Percentiles rank a stretch among this genome's conserved stretches.
Evolutionary conservation across 495 filamentous ascomycete genomes (phyloP).

Genomic region (Hamigera avellanea): DNA sequence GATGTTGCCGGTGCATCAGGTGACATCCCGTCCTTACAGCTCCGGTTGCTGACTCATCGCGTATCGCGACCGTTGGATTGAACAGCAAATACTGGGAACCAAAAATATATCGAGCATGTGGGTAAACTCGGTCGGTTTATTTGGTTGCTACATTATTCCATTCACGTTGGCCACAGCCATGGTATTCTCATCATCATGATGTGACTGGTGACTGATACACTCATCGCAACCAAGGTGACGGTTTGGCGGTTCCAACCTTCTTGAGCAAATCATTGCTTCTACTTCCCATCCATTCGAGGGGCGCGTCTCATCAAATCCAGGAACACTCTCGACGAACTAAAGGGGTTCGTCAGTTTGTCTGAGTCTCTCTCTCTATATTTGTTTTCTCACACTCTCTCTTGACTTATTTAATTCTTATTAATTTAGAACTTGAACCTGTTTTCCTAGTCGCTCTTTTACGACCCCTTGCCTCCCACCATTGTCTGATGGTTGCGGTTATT

Average conservation of each 20-base stretch:
- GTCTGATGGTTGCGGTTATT: neutral
- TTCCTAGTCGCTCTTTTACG: slow-evolving; percentile 1
- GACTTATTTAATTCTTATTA: neutral
- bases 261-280: too few relatives aligned
- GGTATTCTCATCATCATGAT: slow-evolving; percentile 5
- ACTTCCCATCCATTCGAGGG: too few relatives aligned
- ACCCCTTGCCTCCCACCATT: neutral
- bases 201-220: slow-evolving; percentile 8
- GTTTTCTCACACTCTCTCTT: slow-evolving; percentile 10
- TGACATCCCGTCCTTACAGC: slow-evolving; percentile 18
- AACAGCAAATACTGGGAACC: too few relatives aligned
- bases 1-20: slow-evolving; percentile 29
- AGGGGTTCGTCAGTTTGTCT: neutral
- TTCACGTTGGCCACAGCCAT: too few relatives aligned
- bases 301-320: too few relatives aligned
- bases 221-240: neutral
- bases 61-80: too few relatives aligned
- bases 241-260: too few relatives aligned
- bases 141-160: too few relatives aligned
- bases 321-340: neutral
- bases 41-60: slow-evolving; percentile 17
- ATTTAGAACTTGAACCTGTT: neutral
- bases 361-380: slow-evolving; percentile 1
- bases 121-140: too few relatives aligned
- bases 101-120: too few relatives aligned